Conservation (phyloP, 176 grass and related monocot species). For the Tillandsia fasciculata region DNA sequence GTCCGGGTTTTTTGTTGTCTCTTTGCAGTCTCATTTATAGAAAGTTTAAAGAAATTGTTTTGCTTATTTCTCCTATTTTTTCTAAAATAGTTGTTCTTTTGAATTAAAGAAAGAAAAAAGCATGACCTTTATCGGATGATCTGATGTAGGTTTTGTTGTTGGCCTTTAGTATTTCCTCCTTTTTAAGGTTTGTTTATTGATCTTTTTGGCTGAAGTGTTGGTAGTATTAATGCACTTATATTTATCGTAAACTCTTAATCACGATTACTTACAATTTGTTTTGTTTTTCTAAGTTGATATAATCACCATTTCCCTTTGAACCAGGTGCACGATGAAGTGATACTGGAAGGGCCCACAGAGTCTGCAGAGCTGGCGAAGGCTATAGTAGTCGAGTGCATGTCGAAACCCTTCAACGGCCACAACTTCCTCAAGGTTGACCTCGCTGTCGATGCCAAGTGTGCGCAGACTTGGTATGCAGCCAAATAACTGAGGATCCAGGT, state of each 20-base stretch:
- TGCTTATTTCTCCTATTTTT: too few species aligned
- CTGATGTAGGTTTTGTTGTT: neutral
- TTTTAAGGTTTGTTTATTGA: neutral
- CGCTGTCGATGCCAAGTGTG: constrained; percentile 88
- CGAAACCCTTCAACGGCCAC: constrained; percentile 67
- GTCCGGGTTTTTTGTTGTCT: too few species aligned
- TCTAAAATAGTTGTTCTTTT: too few species aligned
- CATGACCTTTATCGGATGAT: neutral
- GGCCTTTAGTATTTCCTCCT: neutral
- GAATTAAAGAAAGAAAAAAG: too few species aligned
- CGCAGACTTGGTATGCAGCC: constrained; percentile 84
- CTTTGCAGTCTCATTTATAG: too few species aligned
- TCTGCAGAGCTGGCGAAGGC: constrained; percentile 85
- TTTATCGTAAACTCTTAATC: too few species aligned
- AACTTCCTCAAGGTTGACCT: constrained; percentile 83
- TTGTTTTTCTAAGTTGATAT: neutral
- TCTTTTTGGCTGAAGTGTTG: neutral
- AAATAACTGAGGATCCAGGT: constrained; percentile 34
- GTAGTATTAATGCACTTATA: too few species aligned
- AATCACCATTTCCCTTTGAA: neutral
- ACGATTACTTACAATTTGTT: too few species aligned
- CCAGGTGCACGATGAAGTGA: constrained; percentile 97
- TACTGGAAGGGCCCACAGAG: constrained; percentile 86
- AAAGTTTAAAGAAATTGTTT: too few species aligned
- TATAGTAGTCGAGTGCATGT: constrained; percentile 90